Base-by-base conservation (phyloP, 768 basidiomycete species). In the Psilocybe cubensis region DNA sequence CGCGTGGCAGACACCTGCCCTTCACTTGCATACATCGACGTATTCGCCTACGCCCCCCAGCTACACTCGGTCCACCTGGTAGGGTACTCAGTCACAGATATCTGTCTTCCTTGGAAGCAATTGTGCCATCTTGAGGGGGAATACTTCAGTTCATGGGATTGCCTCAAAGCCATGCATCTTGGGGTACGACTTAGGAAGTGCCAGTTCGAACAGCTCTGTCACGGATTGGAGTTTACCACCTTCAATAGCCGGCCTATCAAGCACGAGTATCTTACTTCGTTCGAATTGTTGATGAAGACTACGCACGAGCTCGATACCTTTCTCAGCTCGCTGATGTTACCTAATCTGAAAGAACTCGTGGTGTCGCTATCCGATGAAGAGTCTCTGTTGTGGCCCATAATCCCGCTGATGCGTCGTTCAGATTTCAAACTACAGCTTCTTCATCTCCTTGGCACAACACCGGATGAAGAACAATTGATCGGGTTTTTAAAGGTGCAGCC, bases 401-500 rank as follows among this genome's bases (percentile, higher is more conserved):
- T 59, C 6, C 60, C 62, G 25, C 58, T 66, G 12, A 50, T 66
- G n/a, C 43, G 31, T 8, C 57, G 66, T 14, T 65, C 66, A 8
- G 41, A 38, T 7, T 60, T 63, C 21, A 44, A 33, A 27, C 46
- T 67, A 29, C 49, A 55, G 44, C 52, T 31, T 28, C 50, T 67
- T 4, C 66, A 67, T 46, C 46, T 67, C 40, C 63, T 67, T n/a
- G 63, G 66, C 10, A 28, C 54, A n/a, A 67, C 60, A 10, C 66
- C 66, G 8, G 33, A 12, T 1, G 66, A 67, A 23, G 56, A 61
- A 3, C 48, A 60, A 12, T 48, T 67, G 21, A 53, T 65, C 24
- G 49, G 33, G 33, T 61, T 60, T 25, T 52, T 67, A 17, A 50
- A 40, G 27, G 54, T 57, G 25, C 33, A 63, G n/a, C 54, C 60